Evolutionary conservation across 2,329 filamentous ascomycete species (phyloP).

Genomic region (Alternaria sp.): DNA sequence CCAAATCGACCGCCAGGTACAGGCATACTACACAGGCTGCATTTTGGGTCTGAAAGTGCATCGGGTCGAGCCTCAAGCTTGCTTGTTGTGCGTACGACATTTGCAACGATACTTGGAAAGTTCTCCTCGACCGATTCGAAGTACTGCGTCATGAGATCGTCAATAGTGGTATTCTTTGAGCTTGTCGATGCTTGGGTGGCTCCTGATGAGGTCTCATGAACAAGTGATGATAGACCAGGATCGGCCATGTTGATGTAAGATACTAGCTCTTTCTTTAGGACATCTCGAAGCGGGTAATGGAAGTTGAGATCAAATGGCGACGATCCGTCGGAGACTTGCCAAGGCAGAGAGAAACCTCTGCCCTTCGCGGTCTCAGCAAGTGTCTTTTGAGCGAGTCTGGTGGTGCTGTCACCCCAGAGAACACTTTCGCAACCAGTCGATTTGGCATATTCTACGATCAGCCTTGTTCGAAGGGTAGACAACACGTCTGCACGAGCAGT

Average conservation of each 20-base stretch:
- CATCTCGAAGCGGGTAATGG: conserved; percentile 84
- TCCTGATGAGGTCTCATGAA: conserved; percentile 42
- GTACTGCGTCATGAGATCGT: conserved; percentile 88
- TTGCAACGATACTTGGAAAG: conserved; percentile 91
- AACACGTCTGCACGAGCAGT: conserved; percentile 80
- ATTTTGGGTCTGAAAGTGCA: conserved; percentile 51
- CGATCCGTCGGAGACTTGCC: conserved; percentile 79
- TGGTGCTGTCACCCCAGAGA: conserved; percentile 87
- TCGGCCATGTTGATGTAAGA: conserved; percentile 68
- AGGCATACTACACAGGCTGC: conserved; percentile 75
- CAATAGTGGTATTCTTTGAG: conserved; percentile 84
- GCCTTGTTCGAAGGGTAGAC: conserved; percentile 73
- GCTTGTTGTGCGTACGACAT: conserved; percentile 90
- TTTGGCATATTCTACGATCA: conserved; percentile 67
- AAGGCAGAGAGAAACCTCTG: conserved; percentile 82
- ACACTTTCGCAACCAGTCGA: conserved; percentile 71
- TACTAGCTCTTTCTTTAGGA: conserved; percentile 81
- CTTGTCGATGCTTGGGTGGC: conserved; percentile 59
- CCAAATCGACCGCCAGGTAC: conserved; percentile 71
- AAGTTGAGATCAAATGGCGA: conserved; percentile 67
- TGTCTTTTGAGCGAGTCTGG: conserved; percentile 83
- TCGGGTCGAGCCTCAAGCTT: conserved; percentile 70
- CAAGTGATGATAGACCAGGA: conserved; percentile 59
- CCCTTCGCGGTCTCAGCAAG: conserved; percentile 92
- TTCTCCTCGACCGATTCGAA: conserved; percentile 85